Base-by-base conservation (phyloP, 495 filamentous ascomycete species). In the Aspergillus baeticus region DNA sequence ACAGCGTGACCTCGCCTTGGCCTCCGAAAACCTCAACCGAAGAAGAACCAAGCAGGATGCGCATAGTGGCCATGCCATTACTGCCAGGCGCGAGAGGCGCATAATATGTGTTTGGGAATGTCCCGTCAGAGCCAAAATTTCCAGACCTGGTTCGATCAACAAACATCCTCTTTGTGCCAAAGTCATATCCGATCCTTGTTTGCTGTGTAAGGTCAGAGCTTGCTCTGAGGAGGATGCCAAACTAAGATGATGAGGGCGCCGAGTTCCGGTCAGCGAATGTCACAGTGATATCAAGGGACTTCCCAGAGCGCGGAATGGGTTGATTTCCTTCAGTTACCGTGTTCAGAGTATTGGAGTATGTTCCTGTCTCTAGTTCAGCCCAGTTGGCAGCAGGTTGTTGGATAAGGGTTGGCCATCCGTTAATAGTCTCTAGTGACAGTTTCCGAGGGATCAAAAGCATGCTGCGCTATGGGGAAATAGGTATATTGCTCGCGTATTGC, bases 381-480 rank as follows among this genome's bases (percentile, higher is more conserved):
- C 51, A 64, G 6, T 55, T 46, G 22, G 51, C 62, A 6, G 26
- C 33, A 6, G 69, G 68, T 31, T 55, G 17, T 39, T 73, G 70
- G 3, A 73, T 18, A 13, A 73, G 46, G 0, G 29, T 58, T 13
- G 49, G 17, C 45, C 58, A 63, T 2, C 41, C 41, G 13, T 43
- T 37, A 8, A 65, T 63, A 6, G 59, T 67, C 44, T 58, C 57
- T 31, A 72, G 51, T 3, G 65, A 54, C 66, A 77, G 45, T 65
- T 69, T 10, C 36, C 81, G 69, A 10, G 81, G 78, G 5, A 78
- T 54, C 15, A 71, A 64, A 79, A 81, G 81, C 6, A 73, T 58
- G 36, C 75, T 76, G 10, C 81, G 72, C 75, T 76, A 86, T 11
- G 74, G 70, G 58, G 77, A 69, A 1, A 66, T 67, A 1, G 69